A percentile compares a stretch with the other conserved stretches of the same genome.
These are phyloP conservation scores for Ciborinia camelliae DNA, from an alignment of 2,329 filamentous ascomycete genomes.

Conservation along the genomic window DNA sequence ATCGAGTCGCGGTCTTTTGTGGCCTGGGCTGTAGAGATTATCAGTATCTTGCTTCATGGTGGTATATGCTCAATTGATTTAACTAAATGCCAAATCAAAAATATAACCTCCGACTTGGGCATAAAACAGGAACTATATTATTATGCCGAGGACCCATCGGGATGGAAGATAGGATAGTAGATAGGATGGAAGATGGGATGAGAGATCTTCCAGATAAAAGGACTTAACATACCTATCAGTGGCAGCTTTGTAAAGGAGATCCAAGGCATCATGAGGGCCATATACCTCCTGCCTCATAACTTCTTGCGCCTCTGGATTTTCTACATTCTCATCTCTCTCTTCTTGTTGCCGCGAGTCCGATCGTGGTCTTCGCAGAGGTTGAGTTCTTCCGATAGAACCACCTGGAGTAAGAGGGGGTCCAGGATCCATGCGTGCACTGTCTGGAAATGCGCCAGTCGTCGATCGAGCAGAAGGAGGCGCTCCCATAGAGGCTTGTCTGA, in stretches of 20 bases:
- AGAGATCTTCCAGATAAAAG: slow-evolving; percentile 33
- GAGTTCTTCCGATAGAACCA: slow-evolving; percentile 60
- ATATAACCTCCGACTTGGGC: neutral
- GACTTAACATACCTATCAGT: slow-evolving; percentile 49
- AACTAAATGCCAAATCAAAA: neutral
- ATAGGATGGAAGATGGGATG: too few relatives aligned
- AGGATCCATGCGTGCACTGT: slow-evolving; percentile 35
- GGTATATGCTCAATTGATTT: neutral
- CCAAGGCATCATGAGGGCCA: slow-evolving; percentile 87
- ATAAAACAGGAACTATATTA: slow-evolving; percentile 35
- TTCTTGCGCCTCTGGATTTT: slow-evolving; percentile 61
- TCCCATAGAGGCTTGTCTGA: slow-evolving; percentile 38
- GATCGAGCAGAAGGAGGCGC: slow-evolving; percentile 30
- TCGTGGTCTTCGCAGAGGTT: slow-evolving; percentile 63
- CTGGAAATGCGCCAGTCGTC: slow-evolving; percentile 27
- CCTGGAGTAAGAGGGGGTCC: slow-evolving; percentile 59
- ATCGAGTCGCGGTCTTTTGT: slow-evolving; percentile 34
- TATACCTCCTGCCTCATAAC: slow-evolving; percentile 73
- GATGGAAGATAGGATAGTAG: too few relatives aligned
- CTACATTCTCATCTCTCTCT: slow-evolving; percentile 53
- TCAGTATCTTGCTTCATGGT: slow-evolving; percentile 37
- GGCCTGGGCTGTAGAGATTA: slow-evolving; percentile 37
- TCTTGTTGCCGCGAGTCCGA: slow-evolving; percentile 39
- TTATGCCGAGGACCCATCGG: neutral
- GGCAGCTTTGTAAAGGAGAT: slow-evolving; percentile 85